Base-by-base conservation (phyloP, 225 moss, liverwort and hornwort genomes). In the Ulota crispa region DNA sequence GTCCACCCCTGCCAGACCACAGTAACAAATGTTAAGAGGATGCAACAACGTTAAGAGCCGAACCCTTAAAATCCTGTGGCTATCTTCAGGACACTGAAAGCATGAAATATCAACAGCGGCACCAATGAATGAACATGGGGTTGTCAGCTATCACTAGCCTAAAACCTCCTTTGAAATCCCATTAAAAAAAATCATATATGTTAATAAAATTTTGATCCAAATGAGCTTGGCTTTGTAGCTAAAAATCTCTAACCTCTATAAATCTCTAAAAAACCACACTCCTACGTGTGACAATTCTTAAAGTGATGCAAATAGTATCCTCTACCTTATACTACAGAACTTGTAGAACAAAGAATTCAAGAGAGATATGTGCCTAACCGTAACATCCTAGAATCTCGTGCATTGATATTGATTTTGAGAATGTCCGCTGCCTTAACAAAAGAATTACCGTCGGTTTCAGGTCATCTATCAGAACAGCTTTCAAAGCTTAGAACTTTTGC, bases 1-100 rank as follows among this genome's bases (percentile, higher is more conserved):
- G 92, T 78, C 98, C 98, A 85, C 96, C 98, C 81, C 94, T 91
- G 83, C 69, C 77, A 86, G 45, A 45, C 41, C 79, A 82, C 83
- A 80, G 42, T 73, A 26, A 43, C 4, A 66, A 65, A 81, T 10
- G 59, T 78, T 57, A 34, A 63, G 59, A 54, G 68, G 21, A 81
- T 78, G 69, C 20, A 74, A 78, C 7, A 56, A 28, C 19, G 47
- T 37, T 30, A n/a, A 73, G 6, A 50, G 50, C 18, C 5, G 5
- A 50, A 14, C 61, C 54, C 31, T 66, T 16, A 60, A 54, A 45
- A 61, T 18, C 61, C 47, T 24, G 5, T 18, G 26, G 54, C 67
- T 37, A 19, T 18, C 65, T 53, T 19, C 4, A 65, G 9, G 53
- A 53, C 47, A 67, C 11, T 43, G n/a, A 69, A 63, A 72, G 47